Base-by-base conservation (phyloP, 306 rosid species). In the Ammopiptanthus mongolicus region DNA sequence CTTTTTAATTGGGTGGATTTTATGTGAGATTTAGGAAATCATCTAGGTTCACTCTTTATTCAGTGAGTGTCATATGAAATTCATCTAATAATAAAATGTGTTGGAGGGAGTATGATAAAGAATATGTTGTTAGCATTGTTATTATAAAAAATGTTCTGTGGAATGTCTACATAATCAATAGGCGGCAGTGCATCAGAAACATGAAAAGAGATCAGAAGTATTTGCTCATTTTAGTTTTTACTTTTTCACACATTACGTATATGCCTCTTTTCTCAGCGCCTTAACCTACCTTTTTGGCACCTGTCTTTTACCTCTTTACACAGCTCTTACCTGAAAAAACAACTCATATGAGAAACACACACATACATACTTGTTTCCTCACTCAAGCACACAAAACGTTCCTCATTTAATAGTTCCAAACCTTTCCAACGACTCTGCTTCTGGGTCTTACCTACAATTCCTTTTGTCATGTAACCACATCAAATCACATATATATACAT, bases 251-350 rank as follows among this genome's bases (percentile, higher is more conserved):
- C 78, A 64, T 81, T 73, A 28, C 42, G 2, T 47, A 23, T n/a
- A 33, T 52, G 51, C 75, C 15, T 71, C 62, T 78, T 86, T 88
- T 86, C 83, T 76, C 66, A 88, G 82, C 91, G 63, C 76, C 86
- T 82, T 73, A 77, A 57, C 66, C 88, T 29, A 78, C 88, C 17
- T 58, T 65, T 58, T 78, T 57, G 75, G 48, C 79, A 31, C 75
- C 37, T 42, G 47, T 60, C 21, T 44, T 33, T 55, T 41, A 55
- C 17, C 55, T 50, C 44, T 80, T 71, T 57, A 65, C 22, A n/a
- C n/a, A n/a, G n/a, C n/a, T n/a, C n/a, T n/a, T n/a, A n/a, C n/a
- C n/a, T n/a, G n/a, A n/a, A n/a, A n/a, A 65, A 6, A 13, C 44
- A n/a, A 70, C 71, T 33, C 60, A 28, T 15, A 18, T 13, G n/a